Evolutionary conservation across 495 filamentous ascomycete species (phyloP).

Genomic region (Aspergillus leporis): DNA sequence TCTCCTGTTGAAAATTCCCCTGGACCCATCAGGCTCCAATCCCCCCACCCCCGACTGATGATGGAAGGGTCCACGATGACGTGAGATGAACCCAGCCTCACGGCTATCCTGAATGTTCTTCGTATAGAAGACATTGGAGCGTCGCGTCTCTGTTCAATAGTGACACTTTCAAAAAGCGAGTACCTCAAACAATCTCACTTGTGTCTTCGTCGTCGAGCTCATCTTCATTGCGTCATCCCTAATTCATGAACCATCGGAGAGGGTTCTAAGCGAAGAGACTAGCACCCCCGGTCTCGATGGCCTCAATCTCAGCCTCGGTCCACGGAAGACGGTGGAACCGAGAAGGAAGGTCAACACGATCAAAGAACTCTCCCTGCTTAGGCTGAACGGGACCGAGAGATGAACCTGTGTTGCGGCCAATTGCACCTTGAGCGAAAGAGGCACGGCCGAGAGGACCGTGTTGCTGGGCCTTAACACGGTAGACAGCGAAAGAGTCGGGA

Average conservation of each 20-base stretch:
- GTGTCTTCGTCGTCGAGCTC: constrained; percentile 17
- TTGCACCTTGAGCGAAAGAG: constrained; percentile 46
- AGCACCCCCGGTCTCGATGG: constrained; percentile 89
- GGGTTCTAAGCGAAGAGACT: constrained; percentile 55
- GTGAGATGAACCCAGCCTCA: constrained; percentile 6
- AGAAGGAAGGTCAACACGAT: constrained; percentile 80
- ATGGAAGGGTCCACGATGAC: constrained; percentile 4
- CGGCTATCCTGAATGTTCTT: neutral
- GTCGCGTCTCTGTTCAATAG: neutral
- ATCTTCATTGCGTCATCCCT: constrained; percentile 22
- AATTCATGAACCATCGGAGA: neutral
- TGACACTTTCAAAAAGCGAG: neutral
- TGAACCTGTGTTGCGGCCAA: constrained; percentile 66
- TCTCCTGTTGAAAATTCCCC: neutral
- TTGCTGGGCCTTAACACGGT: constrained; percentile 89
- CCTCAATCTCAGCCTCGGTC: constrained; percentile 85
- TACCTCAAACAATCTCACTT: constrained; percentile 9
- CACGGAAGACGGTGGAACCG: constrained; percentile 76
- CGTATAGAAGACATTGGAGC: neutral
- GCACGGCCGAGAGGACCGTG: constrained; percentile 75
- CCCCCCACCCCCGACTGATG: neutral
- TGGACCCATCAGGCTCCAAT: neutral
- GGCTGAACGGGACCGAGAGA: constrained; percentile 71
- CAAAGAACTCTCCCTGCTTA: constrained; percentile 75
- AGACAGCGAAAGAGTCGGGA: constrained; percentile 80